These are phyloP conservation scores for Sclerotinia subarctica DNA, from an alignment of 2,329 filamentous ascomycete genomes.

Conservation along the genomic window DNA sequence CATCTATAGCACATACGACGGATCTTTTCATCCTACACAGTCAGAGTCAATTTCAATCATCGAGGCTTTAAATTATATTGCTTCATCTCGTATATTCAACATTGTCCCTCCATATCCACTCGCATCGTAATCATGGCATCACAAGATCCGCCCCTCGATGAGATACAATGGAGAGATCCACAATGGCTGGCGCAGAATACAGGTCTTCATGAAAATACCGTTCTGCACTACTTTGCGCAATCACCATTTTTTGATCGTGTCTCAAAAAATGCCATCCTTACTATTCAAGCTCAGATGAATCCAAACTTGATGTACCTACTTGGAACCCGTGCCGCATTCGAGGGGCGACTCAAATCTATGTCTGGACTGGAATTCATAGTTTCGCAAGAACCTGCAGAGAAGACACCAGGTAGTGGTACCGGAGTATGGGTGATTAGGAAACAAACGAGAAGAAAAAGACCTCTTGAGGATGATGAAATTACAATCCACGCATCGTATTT, in stretches of 20 bases:
- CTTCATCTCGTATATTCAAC: not conserved
- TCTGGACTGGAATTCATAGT: conserved; percentile 65
- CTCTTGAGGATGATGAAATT: conserved; percentile 58
- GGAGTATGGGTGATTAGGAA: conserved; percentile 69
- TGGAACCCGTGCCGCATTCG: conserved; percentile 60
- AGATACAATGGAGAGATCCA: conserved; percentile 64
- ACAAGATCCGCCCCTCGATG: conserved; percentile 57
- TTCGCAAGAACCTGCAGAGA: conserved; percentile 62
- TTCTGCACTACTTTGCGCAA: conserved; percentile 65
- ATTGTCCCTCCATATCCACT: no score
- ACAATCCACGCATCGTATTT: conserved; percentile 60
- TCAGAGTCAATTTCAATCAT: no score
- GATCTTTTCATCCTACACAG: not conserved
- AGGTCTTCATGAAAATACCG: conserved; percentile 58
- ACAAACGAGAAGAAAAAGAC: conserved; percentile 59
- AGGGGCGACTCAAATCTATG: conserved; percentile 61
- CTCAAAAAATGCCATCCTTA: conserved; percentile 64
- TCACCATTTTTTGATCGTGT: conserved; percentile 67
- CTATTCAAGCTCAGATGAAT: conserved; percentile 61
- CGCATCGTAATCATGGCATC: conserved; percentile 42
- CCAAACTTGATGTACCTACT: conserved; percentile 55
- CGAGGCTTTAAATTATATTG: not conserved
- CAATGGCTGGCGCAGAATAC: conserved; percentile 49
- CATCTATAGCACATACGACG: not conserved
- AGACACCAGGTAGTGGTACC: conserved; percentile 56